phyloP scores from a whole-genome alignment of 2,329 filamentous ascomycete genomes.

The Chaetomium olivaceum region DNA sequence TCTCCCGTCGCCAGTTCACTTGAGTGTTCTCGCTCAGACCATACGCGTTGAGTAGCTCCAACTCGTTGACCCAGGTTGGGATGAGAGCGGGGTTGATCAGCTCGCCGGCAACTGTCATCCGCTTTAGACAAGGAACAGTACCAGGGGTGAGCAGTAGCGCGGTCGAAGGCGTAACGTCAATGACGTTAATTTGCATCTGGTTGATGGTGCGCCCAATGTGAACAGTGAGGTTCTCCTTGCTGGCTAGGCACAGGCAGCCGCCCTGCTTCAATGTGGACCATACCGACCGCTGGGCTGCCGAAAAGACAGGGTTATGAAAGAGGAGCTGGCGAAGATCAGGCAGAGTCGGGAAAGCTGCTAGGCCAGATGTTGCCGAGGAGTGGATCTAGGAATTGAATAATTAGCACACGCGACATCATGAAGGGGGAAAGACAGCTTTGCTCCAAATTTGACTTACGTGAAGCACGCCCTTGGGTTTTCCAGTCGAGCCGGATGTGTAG shows the following conservation, averaged over 20 bases:
- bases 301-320: background rate
- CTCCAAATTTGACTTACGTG: no score
- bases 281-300: background rate
- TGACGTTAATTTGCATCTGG: background rate
- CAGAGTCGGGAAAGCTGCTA: background rate
- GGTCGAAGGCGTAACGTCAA: background rate
- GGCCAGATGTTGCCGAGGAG: background rate
- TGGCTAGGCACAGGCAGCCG: background rate
- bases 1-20: background rate
- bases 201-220: background rate
- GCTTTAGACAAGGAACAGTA: background rate
- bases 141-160: background rate
- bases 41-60: background rate
- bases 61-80: background rate
- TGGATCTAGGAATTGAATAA: background rate
- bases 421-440: background rate
- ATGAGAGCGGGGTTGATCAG: background rate
- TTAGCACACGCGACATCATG: background rate
- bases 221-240: background rate
- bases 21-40: background rate
- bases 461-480: background rate
- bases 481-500: slow-evolving; percentile 3
- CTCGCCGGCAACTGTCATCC: background rate
- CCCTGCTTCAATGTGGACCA: background rate
- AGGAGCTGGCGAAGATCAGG: background rate